phyloP scores from a whole-genome alignment of 306 rosid species.

The Gastrolobium villosum region DNA sequence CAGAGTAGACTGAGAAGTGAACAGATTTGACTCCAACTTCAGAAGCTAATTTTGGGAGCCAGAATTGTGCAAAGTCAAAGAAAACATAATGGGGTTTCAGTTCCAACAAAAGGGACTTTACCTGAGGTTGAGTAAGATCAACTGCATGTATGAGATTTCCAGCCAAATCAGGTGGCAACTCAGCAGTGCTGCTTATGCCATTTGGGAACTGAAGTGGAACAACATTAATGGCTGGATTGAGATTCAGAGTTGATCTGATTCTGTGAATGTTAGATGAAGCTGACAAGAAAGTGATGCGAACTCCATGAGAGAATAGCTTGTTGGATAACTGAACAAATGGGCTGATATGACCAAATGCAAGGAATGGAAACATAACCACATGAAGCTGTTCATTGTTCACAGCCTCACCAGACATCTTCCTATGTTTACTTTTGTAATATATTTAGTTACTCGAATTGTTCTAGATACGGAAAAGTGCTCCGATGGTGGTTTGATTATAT shows the following conservation, averaged over 20 bases:
- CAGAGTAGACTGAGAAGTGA: conserved; percentile 51
- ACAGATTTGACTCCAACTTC: conserved; percentile 56
- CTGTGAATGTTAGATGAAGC: conserved; percentile 49
- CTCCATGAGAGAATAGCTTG: conserved; percentile 60
- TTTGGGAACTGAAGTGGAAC: conserved; percentile 52
- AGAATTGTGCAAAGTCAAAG: conserved; percentile 65
- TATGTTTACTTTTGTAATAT: background rate
- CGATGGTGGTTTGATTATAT: too few relatives aligned
- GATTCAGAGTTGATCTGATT: conserved; percentile 51
- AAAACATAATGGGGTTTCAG: conserved; percentile 61
- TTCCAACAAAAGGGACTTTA: conserved; percentile 48
- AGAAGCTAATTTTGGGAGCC: conserved; percentile 66
- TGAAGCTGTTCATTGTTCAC: conserved; percentile 23
- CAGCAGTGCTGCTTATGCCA: conserved; percentile 49
- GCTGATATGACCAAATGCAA: conserved; percentile 67
- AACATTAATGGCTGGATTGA: conserved; percentile 43
- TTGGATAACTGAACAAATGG: conserved; percentile 66
- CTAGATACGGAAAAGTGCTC: too few relatives aligned
- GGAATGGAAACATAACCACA: conserved; percentile 62
- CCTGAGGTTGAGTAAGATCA: conserved; percentile 52
- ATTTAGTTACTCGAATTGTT: too few relatives aligned
- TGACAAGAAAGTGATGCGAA: conserved; percentile 58
- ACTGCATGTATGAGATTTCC: conserved; percentile 49
- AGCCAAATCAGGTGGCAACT: conserved; percentile 45
- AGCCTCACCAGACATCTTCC: conserved; percentile 10